Evolutionary conservation across 345 rosid species (phyloP).

Genomic region (Citrus trifoliata): DNA sequence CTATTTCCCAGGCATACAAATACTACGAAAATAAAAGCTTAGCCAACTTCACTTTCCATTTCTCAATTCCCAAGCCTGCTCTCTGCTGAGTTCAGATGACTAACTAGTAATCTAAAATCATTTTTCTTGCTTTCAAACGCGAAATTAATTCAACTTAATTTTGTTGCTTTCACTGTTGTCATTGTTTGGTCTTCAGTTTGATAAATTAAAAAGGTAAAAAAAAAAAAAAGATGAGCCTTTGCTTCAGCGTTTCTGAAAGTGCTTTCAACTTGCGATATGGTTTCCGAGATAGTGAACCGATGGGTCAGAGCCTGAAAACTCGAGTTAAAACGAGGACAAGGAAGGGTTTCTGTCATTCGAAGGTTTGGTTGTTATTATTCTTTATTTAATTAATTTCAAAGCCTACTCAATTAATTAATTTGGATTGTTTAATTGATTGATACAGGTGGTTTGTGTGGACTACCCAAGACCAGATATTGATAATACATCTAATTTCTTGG

Average conservation of each 20-base stretch:
- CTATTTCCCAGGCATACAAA: no score
- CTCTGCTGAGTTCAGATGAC: no score
- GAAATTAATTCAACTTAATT: no score
- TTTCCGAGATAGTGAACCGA: slow-evolving; percentile 34
- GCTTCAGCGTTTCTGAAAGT: neutral
- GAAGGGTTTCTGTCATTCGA: slow-evolving; percentile 35
- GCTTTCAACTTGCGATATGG: slow-evolving; percentile 7
- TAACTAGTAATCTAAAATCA: no score
- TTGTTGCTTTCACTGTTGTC: no score
- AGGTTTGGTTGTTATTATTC: slow-evolving; percentile 36
- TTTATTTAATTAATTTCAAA: neutral
- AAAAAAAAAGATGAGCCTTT: neutral
- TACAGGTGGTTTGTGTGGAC: slow-evolving; percentile 80
- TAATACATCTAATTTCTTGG: slow-evolving; percentile 68
- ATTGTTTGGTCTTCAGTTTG: no score
- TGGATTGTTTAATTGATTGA: neutral
- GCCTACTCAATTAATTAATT: neutral
- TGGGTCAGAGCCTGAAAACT: slow-evolving; percentile 44
- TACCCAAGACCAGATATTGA: slow-evolving; percentile 86
- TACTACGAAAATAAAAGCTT: no score
- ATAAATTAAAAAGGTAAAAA: no score
- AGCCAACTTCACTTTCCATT: no score
- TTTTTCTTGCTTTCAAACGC: no score
- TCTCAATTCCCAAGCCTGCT: no score
- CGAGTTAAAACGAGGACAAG: slow-evolving; percentile 29